Evolutionary conservation across 2,329 filamentous ascomycete genomes (phyloP).

Genomic region (Neodidymelliopsis sp.): DNA sequence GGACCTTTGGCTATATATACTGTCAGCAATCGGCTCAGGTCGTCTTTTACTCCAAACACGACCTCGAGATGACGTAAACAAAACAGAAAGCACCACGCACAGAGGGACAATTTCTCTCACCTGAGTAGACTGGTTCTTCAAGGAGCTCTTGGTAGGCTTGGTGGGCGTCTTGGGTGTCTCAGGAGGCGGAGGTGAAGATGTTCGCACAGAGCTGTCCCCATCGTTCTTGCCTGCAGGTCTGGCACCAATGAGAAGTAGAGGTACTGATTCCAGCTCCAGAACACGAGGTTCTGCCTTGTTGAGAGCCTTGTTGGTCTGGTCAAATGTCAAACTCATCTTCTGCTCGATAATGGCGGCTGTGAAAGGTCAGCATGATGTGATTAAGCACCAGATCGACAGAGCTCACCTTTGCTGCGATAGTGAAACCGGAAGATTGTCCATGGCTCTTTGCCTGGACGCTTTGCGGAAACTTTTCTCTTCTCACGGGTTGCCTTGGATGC

Average conservation of each 20-base stretch:
- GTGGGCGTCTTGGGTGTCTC: constrained; percentile 8
- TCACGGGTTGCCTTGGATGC: constrained; percentile 2
- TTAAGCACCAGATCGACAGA: no score
- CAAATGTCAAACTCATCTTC: constrained; percentile 16
- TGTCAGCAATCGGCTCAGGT: constrained; percentile 4
- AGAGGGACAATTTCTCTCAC: constrained; percentile 19
- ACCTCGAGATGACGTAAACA: not conserved
- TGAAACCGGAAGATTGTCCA: constrained; percentile 54
- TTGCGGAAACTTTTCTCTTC: constrained; percentile 21
- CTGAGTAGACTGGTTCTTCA: constrained; percentile 1
- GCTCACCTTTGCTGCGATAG: constrained; percentile 45
- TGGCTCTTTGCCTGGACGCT: constrained; percentile 44
- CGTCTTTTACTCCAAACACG: not conserved
- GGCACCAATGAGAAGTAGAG: constrained; percentile 10
- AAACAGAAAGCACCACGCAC: not conserved
- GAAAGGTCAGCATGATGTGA: no score
- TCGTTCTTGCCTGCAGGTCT: constrained; percentile 21
- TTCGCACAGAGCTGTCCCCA: constrained; percentile 17
- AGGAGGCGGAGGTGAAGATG: constrained; percentile 19
- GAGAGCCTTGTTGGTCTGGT: constrained; percentile 13
- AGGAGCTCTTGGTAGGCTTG: constrained; percentile 11
- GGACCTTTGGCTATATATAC: constrained; percentile 5
- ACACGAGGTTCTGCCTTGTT: constrained; percentile 10
- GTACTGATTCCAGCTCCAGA: constrained; percentile 28
- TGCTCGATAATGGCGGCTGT: constrained; percentile 29